Evolutionary conservation across 306 rosid species (phyloP).

Genomic region (Senna tora): DNA sequence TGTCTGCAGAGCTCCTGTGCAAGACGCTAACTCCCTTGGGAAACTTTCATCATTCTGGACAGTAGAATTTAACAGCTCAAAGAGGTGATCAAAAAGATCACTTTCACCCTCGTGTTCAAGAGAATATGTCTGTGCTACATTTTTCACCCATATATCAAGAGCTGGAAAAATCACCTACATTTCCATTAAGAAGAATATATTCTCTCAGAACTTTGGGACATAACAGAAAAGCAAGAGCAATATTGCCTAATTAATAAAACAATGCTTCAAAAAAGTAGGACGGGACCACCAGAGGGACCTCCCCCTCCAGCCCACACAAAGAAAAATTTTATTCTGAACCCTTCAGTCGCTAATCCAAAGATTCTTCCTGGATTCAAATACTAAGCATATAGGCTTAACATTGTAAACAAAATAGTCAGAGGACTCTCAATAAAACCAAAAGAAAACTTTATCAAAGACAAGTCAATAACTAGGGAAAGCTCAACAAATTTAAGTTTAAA

Average conservation of each 20-base stretch:
- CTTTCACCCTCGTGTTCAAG: slow-evolving; percentile 98
- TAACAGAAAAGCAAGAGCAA: slow-evolving; percentile 32
- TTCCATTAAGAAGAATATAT: slow-evolving; percentile 25
- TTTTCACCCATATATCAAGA: slow-evolving; percentile 97
- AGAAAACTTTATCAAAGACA: slow-evolving; percentile 2
- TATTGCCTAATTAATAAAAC: slow-evolving; percentile 20
- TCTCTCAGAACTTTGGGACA: slow-evolving; percentile 35
- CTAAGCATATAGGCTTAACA: slow-evolving; percentile 23
- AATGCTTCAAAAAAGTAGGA: slow-evolving; percentile 23
- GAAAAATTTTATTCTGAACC: neutral
- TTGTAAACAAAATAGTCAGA: slow-evolving; percentile 7
- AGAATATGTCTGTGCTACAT: slow-evolving; percentile 92
- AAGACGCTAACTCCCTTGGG: slow-evolving; percentile 90
- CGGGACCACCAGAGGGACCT: neutral
- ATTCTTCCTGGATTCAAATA: neutral
- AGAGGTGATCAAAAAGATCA: slow-evolving; percentile 85
- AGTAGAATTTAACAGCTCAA: slow-evolving; percentile 75
- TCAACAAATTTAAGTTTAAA: slow-evolving; percentile 22
- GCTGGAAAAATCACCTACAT: slow-evolving; percentile 97
- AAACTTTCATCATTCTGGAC: slow-evolving; percentile 72
- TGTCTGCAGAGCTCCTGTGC: slow-evolving; percentile 90
- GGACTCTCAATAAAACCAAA: slow-evolving; percentile 29
- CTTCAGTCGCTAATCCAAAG: neutral
- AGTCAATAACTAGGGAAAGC: slow-evolving; percentile 14
- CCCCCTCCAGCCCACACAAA: neutral